Evolutionary conservation across 345 rosid species (phyloP), one percentile per base, ranked within the genome.

Genomic region (Lenwebbia sp.): DNA sequence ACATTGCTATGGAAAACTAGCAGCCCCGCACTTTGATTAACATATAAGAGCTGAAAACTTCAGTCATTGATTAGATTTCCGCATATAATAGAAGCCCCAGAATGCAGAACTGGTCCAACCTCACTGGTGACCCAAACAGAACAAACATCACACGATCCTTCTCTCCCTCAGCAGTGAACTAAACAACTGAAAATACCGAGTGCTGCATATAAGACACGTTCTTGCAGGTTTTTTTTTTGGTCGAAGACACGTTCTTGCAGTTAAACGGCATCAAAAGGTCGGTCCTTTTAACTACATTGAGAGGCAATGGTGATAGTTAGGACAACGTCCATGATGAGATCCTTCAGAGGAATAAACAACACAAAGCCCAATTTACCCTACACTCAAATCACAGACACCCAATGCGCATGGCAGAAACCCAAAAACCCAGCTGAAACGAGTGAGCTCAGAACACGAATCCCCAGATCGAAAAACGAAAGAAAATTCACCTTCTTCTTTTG

Each of bases 401-500:
- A 33, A 33, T 15, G 44, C 47, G 13, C 13, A 33, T 21, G 0
- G 25, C 51, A 57, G 30, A 13, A 8, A 13, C 7, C 40, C 37
- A 21, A 54, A 41, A 84, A 47, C 62, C 54, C 76, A 84, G 25
- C 41, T 40, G 0, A n/a, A 33, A n/a, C 51, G n/a, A 4, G 14
- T 22, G 12, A 44, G 22, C 33, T 47, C 23, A n/a, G n/a, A 6
- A 41, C 4, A 37, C 50, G 55, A 54, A 22, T 11, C 25, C 19
- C 82, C 40, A 26, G 17, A 53, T 26, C 15, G 62, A 56, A 19
- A 21, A 57, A 84, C 41, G 25, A 14, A 2, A 75, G 53, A 2
- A n/a, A 4, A 17, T 50, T 51, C 47, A 94, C 96, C 97, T 93
- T 94, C 95, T 94, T 94, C 92, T 93, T 94, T 84, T 94, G 96